Conservation (phyloP, 768 basidiomycete species). For the Mycena vitilis region DNA sequence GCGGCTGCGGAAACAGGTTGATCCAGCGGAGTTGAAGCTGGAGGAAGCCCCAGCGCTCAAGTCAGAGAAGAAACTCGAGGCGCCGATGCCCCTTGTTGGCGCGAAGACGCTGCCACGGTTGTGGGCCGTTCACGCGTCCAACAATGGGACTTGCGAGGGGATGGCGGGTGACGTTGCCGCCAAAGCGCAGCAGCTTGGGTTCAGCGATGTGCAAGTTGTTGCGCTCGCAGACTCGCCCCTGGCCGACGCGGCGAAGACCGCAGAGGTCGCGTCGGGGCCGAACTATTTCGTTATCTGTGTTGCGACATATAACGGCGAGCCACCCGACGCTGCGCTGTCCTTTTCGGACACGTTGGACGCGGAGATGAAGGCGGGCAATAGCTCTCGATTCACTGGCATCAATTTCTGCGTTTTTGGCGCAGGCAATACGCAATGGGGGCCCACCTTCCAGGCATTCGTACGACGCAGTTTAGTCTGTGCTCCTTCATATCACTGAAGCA, state of each 20-base stretch:
- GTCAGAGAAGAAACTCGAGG: conserved; percentile 5
- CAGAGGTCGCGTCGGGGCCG: conserved; percentile 12
- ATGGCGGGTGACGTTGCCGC: conserved; percentile 33
- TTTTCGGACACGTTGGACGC: conserved; percentile 29
- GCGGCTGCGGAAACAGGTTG: conserved; percentile 30
- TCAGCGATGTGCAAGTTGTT: conserved; percentile 26
- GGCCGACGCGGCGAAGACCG: conserved; percentile 11
- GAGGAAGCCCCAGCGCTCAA: neutral
- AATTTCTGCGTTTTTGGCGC: conserved; percentile 34
- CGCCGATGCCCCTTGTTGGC: conserved; percentile 23
- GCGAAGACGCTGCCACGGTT: conserved; percentile 14
- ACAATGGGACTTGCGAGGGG: conserved; percentile 26
- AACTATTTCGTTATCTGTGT: conserved; percentile 32
- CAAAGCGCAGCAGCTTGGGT: conserved; percentile 27
- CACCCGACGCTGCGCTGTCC: conserved; percentile 25
- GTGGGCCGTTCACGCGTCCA: conserved; percentile 33
- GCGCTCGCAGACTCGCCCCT: conserved; percentile 27
- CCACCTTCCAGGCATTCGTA: conserved; percentile 34
- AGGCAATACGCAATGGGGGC: conserved; percentile 33
- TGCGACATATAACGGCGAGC: conserved; percentile 35
- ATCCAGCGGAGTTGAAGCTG: neutral
- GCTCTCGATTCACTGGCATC: conserved; percentile 23
- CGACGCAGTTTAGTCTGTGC: neutral
- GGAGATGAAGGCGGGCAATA: conserved; percentile 28
- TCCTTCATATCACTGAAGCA: too few species aligned